Base-by-base conservation (phyloP, 2,329 filamentous ascomycete genomes). In the Fusarium tuaranense region DNA sequence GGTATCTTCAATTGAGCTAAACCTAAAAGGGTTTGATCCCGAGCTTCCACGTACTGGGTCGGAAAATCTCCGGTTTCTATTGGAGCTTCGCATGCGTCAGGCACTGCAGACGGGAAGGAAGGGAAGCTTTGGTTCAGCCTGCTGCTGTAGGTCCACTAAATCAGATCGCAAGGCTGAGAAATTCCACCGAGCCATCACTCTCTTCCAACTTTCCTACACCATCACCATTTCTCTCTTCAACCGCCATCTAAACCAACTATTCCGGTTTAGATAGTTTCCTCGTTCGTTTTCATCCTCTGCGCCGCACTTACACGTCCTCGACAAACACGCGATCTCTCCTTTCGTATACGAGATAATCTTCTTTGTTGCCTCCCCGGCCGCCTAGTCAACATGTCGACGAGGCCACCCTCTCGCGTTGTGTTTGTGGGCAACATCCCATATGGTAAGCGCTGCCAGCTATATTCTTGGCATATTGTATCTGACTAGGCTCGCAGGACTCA, bases 351-450 rank as follows among this genome's bases (percentile, higher is more conserved):
- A 51, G 20, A 39, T 20, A 34, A n/a, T 27, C 55, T 41, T 46
- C 63, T 64, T 46, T 44, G 46, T 34, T 59, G 63, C 27, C 25
- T 44, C 55, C 30, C 36, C 38, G 60, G 32, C 51, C 58, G 18
- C 32, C 51, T 27, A 32, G 32, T 58, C 55, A 67, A 63, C 46
- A 95, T 90, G 93, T 94, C 88, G 82, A 90, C 89, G 78, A 94
- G 94, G 84, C 92, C 92, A 81, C 92, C 91, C 14, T 94, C 93
- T 18, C 90, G 93, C 72, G 93, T 95, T 32, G 93, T 96, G 70
- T 97, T 97, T 82, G 93, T 96, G 68, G 94, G 94, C 75, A 95
- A 96, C 80, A 95, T 95, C 76, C 92, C 92, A n/a, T 95, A 95
- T 84, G 93, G 92, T 92, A 84, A 75, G 84, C 64, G 38, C 27